Evolutionary conservation across 257 asterid species (phyloP), one percentile per base, ranked within the genome.

Genomic region (Solanum ossicruentum): DNA sequence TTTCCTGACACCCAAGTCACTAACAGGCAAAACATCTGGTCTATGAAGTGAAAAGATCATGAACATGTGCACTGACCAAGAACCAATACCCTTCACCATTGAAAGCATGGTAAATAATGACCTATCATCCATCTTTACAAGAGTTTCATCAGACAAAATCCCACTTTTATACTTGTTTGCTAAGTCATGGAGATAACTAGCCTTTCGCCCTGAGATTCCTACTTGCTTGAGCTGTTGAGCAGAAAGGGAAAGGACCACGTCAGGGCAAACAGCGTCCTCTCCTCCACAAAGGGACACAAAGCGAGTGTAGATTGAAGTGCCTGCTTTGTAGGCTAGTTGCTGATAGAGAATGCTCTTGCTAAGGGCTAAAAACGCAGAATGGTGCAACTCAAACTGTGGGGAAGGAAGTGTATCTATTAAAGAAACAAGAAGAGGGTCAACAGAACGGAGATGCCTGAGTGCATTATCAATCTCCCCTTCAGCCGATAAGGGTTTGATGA

Each of bases 31-130:
- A 75, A 96, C 98, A 91, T 96, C 99, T 7, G 98, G 98, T 84
- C 99, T 90, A 47, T 95, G 97, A 84, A 96, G 89, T 6, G 98
- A 95, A 85, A 93, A 96, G 26, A 96, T 92, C 99, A 96, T 96
- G 85, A 96, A 96, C 99, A 96, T 96, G 70, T 96, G 98, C 43
- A 96, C 99, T 10, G 98, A 94, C 99, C 99, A 96, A 2, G 98
- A 91, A 32, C 99, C 99, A 58, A 96, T 96, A 52, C 99, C 99
- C 87, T 96, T 96, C 85, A 96, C 99, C 98, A 95, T 96, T 1
- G 98, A 92, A n/a, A 96, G 95, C 98, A 95, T 94, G 0, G 98
- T 92, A 88, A 93, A 94, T 88, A 96, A 85, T 15, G 97, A 93
- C 88, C 92, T 93, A 72, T 96, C 99, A 56, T 96, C 99, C 99